Evolutionary conservation across 176 grass and related monocot species (phyloP).

Genomic region (Dendrocalamus sinicus): DNA sequence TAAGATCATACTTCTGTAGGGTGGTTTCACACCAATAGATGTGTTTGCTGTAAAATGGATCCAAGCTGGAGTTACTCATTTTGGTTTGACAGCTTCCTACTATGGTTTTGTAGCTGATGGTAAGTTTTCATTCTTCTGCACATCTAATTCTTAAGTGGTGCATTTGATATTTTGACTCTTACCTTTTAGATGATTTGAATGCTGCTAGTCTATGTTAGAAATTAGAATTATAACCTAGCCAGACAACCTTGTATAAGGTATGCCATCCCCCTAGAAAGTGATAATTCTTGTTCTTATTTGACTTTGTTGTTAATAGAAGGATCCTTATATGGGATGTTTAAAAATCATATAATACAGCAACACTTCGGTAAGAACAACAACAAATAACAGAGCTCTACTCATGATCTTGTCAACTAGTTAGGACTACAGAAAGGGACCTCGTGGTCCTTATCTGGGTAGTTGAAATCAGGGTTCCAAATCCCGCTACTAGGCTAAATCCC

Average conservation of each 20-base stretch:
- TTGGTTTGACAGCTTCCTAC: constrained; percentile 82
- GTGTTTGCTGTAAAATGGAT: constrained; percentile 77
- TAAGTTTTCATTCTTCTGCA: constrained; percentile 45
- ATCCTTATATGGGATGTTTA: constrained; percentile 16
- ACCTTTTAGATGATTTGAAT: not conserved
- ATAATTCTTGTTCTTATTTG: constrained; percentile 6
- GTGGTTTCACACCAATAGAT: constrained; percentile 78
- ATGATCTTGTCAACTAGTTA: constrained; percentile 10
- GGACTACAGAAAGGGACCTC: constrained; percentile 20
- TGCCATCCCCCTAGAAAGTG: not conserved
- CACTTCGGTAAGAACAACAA: not conserved
- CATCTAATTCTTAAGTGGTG: constrained; percentile 15
- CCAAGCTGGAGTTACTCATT: constrained; percentile 68
- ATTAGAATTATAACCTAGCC: constrained; percentile 20
- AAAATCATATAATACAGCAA: not conserved
- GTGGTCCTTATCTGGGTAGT: constrained; percentile 5
- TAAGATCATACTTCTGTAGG: constrained; percentile 54
- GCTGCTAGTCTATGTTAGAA: constrained; percentile 1
- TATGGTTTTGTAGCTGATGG: constrained; percentile 95
- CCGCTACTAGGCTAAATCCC: no score
- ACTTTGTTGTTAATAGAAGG: constrained; percentile 24
- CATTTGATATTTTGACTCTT: constrained; percentile 26
- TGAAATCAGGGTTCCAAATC: not conserved
- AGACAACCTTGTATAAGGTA: not conserved
- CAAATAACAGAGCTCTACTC: not conserved